phyloP scores from a whole-genome alignment of 2,329 filamentous ascomycete species.

The Acrodontium crateriforme region DNA sequence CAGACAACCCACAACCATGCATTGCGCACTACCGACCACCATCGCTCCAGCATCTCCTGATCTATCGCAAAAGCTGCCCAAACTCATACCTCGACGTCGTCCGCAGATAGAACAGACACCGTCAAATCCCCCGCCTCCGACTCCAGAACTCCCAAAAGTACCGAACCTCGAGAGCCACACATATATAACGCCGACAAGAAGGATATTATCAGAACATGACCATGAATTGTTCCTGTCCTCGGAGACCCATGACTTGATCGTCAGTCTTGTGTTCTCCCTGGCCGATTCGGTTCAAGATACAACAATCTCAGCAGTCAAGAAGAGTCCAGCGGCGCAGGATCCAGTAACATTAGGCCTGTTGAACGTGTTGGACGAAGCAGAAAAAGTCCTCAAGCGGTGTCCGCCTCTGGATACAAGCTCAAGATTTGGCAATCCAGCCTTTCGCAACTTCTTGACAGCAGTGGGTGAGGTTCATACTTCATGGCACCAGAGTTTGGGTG shows the following conservation, averaged over 20 bases:
- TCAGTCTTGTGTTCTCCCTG: slow-evolving; percentile 75
- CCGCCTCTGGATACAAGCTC: slow-evolving; percentile 83
- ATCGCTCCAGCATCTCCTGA: slow-evolving; percentile 23
- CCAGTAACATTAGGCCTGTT: slow-evolving; percentile 50
- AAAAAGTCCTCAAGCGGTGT: slow-evolving; percentile 50
- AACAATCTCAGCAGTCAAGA: slow-evolving; percentile 47
- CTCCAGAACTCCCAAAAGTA: slow-evolving; percentile 57
- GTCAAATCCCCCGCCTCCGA: slow-evolving; percentile 51
- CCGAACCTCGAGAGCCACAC: slow-evolving; percentile 41
- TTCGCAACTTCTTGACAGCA: slow-evolving; percentile 66
- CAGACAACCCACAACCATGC: no score
- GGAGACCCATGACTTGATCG: slow-evolving; percentile 58
- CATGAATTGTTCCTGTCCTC: slow-evolving; percentile 72
- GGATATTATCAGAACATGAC: slow-evolving; percentile 70
- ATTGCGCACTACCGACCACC: background rate
- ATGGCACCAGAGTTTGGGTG: slow-evolving; percentile 52
- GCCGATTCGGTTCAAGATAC: slow-evolving; percentile 66
- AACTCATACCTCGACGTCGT: slow-evolving; percentile 51
- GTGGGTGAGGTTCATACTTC: slow-evolving; percentile 31
- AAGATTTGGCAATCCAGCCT: slow-evolving; percentile 87
- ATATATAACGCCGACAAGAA: slow-evolving; percentile 54
- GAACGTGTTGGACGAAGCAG: slow-evolving; percentile 54
- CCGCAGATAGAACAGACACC: slow-evolving; percentile 28
- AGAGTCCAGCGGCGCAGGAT: slow-evolving; percentile 39
- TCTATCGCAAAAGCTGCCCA: slow-evolving; percentile 48